Conservation (phyloP, 176 grass and related monocot genomes). For the Avena sativa region DNA sequence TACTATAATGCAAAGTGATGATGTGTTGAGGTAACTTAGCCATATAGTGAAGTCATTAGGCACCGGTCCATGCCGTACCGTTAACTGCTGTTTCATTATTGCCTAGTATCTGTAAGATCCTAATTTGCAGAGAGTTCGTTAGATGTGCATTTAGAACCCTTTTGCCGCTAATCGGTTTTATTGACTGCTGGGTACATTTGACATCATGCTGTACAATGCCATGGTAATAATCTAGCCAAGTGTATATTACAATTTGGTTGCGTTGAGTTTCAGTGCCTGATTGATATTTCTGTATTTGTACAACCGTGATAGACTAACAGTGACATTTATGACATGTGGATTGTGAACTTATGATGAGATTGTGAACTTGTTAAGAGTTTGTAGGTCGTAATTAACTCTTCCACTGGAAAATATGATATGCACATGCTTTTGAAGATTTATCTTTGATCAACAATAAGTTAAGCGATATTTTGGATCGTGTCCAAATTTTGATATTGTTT, state of each 20-base stretch:
- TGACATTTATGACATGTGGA: not conserved
- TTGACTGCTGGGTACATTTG: conserved; percentile 24
- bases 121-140: conserved; percentile 28
- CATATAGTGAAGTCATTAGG: conserved; percentile 40
- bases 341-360: not conserved
- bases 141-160: conserved; percentile 29
- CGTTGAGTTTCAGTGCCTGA: not conserved
- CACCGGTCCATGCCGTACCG: conserved; percentile 20
- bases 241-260: not conserved
- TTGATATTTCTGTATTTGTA: not conserved
- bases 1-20: conserved; percentile 50
- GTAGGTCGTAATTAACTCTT: not conserved
- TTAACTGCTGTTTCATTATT: conserved; percentile 28
- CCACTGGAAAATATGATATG: not conserved
- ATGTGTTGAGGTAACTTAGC: conserved; percentile 53
- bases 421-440: not conserved
- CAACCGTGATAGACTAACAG: not conserved
- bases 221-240: not conserved
- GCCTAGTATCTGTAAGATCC: conserved; percentile 28
- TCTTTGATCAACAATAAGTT: not conserved
- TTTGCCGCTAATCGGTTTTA: not conserved
- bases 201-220: not conserved
- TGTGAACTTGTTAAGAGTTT: not conserved
- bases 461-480: not conserved
- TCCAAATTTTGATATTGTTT: not conserved